Evolutionary conservation across 2,329 filamentous ascomycete genomes (phyloP).

Genomic region (Penicillium verrucosum): DNA sequence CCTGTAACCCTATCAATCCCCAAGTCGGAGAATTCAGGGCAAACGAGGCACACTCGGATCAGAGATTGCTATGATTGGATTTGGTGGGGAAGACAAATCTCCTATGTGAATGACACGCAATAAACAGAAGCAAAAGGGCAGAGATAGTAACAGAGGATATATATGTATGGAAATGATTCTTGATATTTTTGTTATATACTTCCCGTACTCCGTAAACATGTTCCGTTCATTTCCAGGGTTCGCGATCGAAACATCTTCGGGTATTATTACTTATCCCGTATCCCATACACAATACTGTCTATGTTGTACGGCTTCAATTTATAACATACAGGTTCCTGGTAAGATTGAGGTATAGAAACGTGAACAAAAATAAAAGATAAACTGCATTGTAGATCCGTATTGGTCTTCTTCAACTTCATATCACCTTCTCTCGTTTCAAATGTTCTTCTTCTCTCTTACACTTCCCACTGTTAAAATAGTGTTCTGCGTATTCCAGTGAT

Average conservation of each 20-base stretch:
- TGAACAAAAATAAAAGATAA: neutral
- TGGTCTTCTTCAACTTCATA: neutral
- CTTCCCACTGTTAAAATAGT: neutral
- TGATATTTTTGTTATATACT: neutral
- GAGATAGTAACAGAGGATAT: neutral
- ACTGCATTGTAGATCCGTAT: neutral
- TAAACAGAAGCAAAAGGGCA: neutral
- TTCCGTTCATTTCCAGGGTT: conserved; percentile 7
- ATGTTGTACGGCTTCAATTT: conserved; percentile 1
- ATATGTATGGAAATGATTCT: neutral
- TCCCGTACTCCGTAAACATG: neutral
- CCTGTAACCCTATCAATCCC: neutral
- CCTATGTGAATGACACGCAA: neutral
- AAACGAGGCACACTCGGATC: conserved; percentile 4
- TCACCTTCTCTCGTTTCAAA: neutral
- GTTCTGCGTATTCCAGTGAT: neutral
- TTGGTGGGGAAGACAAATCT: neutral
- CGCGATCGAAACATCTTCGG: neutral
- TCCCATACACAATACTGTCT: conserved; percentile 20
- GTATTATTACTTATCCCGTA: conserved; percentile 20
- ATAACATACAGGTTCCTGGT: conserved; percentile 21
- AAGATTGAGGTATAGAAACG: conserved; percentile 16
- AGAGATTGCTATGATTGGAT: conserved; percentile 4
- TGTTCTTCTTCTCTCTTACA: neutral
- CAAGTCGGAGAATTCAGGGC: conserved; percentile 4